Evolutionary conservation across 2,329 filamentous ascomycete genomes (phyloP).

Genomic region (Pochonia chlamydosporia): DNA sequence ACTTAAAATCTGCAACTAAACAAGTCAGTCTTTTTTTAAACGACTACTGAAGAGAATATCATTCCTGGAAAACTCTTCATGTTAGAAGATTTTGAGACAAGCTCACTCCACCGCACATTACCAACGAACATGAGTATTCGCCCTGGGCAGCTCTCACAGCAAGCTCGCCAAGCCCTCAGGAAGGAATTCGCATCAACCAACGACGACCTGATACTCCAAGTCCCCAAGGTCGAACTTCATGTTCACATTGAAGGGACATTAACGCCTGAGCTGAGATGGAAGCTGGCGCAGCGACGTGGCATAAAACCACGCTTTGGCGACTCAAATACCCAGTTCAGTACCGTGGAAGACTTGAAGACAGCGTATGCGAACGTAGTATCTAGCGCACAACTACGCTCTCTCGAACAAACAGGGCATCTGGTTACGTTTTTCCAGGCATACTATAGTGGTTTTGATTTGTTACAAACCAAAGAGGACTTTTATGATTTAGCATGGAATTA

Average conservation of each 20-base stretch:
- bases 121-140: background rate
- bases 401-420: slow-evolving; percentile 29
- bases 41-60: too few relatives aligned
- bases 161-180: background rate
- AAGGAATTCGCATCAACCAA: background rate
- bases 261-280: slow-evolving; percentile 61
- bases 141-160: background rate
- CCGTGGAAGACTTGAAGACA: slow-evolving; percentile 51
- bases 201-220: background rate
- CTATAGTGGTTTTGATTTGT: slow-evolving; percentile 68
- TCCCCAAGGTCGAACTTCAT: slow-evolving; percentile 78
- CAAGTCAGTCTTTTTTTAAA: too few relatives aligned
- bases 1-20: too few relatives aligned
- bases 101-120: too few relatives aligned
- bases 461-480: slow-evolving; percentile 62
- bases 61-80: too few relatives aligned
- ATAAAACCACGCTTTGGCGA: slow-evolving; percentile 51
- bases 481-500: slow-evolving; percentile 66
- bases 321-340: background rate
- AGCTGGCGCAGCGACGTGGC: slow-evolving; percentile 58
- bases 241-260: slow-evolving; percentile 72
- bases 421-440: slow-evolving; percentile 66
- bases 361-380: slow-evolving; percentile 56
- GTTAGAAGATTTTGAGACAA: too few relatives aligned
- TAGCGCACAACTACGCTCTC: slow-evolving; percentile 41